phyloP scores from a whole-genome alignment of 495 filamentous ascomycete species.

The Penicillium angulare region DNA sequence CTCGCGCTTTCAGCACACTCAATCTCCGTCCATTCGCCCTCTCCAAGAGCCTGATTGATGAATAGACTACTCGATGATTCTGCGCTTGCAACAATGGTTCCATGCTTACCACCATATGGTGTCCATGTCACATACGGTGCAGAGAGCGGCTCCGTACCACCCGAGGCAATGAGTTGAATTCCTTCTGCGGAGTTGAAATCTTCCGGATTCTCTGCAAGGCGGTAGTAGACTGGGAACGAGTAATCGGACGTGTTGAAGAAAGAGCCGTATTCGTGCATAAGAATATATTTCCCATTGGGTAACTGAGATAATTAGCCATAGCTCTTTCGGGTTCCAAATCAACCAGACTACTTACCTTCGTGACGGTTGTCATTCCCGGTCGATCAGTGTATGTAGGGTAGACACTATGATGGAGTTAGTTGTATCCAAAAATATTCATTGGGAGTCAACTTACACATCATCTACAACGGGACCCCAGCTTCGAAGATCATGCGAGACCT shows the following conservation, averaged over 20 bases:
- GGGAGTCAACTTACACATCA: constrained; percentile 48
- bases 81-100: constrained; percentile 57
- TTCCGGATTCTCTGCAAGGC: constrained; percentile 50
- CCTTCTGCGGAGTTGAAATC: constrained; percentile 45
- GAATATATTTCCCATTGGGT: constrained; percentile 60
- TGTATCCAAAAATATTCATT: background rate
- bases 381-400: constrained; percentile 59
- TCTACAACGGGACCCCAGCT: constrained; percentile 58
- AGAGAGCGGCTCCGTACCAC: constrained; percentile 49
- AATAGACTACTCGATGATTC: constrained; percentile 53
- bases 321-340: background rate
- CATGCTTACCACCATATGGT: constrained; percentile 51
- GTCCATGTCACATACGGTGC: constrained; percentile 58
- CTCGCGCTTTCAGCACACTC: constrained; percentile 42
- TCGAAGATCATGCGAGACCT: constrained; percentile 55
- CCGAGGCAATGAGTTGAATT: constrained; percentile 42
- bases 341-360: constrained; percentile 23
- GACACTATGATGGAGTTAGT: constrained; percentile 22
- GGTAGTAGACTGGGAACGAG: constrained; percentile 59
- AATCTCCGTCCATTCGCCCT: constrained; percentile 54
- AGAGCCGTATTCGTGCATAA: constrained; percentile 63
- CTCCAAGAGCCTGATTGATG: constrained; percentile 55
- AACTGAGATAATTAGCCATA: constrained; percentile 28
- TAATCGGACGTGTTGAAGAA: constrained; percentile 38
- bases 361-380: constrained; percentile 65